Conservation (phyloP, 169 alveolate species). For the Eimeria brunetti region DNA sequence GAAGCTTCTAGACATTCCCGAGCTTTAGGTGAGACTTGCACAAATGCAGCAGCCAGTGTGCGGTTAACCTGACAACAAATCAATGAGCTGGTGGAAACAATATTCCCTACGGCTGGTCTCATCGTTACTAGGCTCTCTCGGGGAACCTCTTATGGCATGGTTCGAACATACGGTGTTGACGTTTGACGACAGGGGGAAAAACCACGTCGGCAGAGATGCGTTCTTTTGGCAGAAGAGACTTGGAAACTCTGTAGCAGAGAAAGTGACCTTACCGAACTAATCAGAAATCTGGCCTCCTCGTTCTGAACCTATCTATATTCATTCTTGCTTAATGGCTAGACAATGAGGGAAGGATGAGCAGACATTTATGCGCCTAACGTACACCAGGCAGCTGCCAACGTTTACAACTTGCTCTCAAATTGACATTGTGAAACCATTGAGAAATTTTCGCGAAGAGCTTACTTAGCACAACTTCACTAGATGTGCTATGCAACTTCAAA, state of each 20-base stretch:
- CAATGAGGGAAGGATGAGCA: not conserved
- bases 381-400: not conserved
- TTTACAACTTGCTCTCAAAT: not conserved
- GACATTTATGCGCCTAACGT: not conserved
- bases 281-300: no score
- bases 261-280: not conserved
- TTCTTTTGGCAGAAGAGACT: not conserved
- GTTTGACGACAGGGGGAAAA: not conserved
- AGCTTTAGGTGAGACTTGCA: not conserved
- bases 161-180: no score
- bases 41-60: not conserved
- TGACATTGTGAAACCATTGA: not conserved
- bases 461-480: not conserved
- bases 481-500: not conserved
- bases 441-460: not conserved
- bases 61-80: not conserved
- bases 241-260: not conserved
- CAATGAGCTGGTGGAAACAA: not conserved
- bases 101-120: not conserved
- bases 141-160: not conserved
- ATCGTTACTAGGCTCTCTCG: not conserved
- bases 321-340: not conserved
- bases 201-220: not conserved
- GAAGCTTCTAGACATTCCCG: slow-evolving; percentile 30
- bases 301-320: not conserved